Conservation (phyloP, 2,329 filamentous ascomycete species). For the Aspergillus sp. region DNA sequence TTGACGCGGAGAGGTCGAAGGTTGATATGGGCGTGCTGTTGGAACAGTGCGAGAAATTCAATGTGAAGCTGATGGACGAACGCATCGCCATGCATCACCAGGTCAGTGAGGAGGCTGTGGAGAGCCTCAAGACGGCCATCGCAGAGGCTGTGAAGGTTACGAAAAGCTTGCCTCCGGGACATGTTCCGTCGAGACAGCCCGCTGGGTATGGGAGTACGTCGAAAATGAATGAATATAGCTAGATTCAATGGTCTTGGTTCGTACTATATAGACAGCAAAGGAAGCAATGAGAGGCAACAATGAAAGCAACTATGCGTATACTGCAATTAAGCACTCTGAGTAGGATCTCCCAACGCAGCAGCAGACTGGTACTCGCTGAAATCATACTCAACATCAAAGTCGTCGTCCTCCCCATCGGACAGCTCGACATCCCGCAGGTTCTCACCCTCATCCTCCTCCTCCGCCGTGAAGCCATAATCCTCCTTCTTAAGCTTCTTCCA, state of each 20-base stretch:
- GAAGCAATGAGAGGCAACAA: not conserved
- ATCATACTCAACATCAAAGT: conserved; percentile 35
- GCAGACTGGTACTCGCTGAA: conserved; percentile 29
- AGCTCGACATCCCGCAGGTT: conserved; percentile 33
- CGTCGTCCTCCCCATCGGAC: conserved; percentile 31
- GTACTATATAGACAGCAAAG: not conserved
- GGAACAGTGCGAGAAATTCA: conserved; percentile 20
- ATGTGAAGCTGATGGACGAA: conserved; percentile 25
- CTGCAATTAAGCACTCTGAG: conserved; percentile 2
- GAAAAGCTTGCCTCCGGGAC: conserved; percentile 16
- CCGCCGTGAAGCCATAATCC: conserved; percentile 31
- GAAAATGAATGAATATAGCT: conserved; percentile 28
- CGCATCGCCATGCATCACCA: conserved; percentile 27
- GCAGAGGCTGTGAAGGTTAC: conserved; percentile 19
- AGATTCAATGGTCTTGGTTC: conserved; percentile 1
- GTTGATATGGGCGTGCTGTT: conserved; percentile 23
- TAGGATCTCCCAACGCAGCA: conserved; percentile 8
- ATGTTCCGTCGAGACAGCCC: conserved; percentile 12
- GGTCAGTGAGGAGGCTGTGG: conserved; percentile 33
- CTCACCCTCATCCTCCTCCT: conserved; percentile 32
- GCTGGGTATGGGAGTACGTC: conserved; percentile 22
- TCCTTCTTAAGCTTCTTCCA: conserved; percentile 34
- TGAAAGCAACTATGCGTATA: not conserved
- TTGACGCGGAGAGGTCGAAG: conserved; percentile 18
- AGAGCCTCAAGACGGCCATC: conserved; percentile 23